Base-by-base conservation (phyloP, 805 yeast genomes). In the Lipomyces chichibuensis region DNA sequence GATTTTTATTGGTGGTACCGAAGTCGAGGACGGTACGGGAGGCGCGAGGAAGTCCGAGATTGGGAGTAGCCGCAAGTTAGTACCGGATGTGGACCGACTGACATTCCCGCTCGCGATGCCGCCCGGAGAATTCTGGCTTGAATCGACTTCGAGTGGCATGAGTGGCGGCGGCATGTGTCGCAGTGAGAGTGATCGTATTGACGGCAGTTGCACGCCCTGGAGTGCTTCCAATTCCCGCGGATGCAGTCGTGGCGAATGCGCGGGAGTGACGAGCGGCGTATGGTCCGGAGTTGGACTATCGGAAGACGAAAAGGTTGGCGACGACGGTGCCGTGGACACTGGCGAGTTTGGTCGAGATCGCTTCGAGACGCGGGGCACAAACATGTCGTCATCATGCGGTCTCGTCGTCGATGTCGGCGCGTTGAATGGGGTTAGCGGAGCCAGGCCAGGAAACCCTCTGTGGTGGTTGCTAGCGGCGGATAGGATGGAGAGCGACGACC, bases 221-320 rank as follows among this genome's bases (percentile, higher is more conserved):
- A 71, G 65, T 14, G 76, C 76, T 20, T 71, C 75, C 49, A 76
- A 71, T 52, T 75, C 80, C 5, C 79, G 74, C n/a, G 84, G 77
- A 17, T 74, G 78, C 39, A 81, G 71, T 6, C 82, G 75, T 33
- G 84, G 84, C 33, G 83, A 80, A 66, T 80, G 84, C 2, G 81
- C 81, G 7, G 84, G 84, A 14, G 84, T 81, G 46, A 74, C 80
- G 63, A 81, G 73, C 27, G 84, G 84, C 9, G 84, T 81, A 69
- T 79, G 78, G 57, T 78, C 80, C 3, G 80, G 83, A 2, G 78
- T 75, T 13, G 83, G 83, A 25, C 81, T 77, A 2, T 72, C 73
- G 1, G 80, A 74, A 14, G 52, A 39, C 14, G 80, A 74, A 20
- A 77, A 76, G 2, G 78, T 74, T 3, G 83, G 83, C 29, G 82